Percentiles rank a stretch among this genome's conserved stretches.
These are phyloP conservation scores for Apophysomyces variabilis DNA, from an alignment of 371 early-diverging fungal species.

Conservation along the genomic window DNA sequence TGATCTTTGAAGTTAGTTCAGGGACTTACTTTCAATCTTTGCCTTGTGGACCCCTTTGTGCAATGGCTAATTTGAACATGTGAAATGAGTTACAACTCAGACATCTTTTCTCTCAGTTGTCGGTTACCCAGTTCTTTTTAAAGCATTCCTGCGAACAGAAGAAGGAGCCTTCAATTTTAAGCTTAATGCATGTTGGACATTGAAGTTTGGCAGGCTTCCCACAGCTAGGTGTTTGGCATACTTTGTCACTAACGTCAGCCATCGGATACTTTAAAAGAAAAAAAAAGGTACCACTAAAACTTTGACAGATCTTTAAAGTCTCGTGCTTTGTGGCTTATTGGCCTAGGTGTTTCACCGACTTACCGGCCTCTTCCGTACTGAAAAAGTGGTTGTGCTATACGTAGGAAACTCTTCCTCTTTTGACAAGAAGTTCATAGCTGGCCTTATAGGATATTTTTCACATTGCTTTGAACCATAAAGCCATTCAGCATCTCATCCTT, in stretches of 20 bases:
- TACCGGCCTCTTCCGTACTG: too few relatives aligned
- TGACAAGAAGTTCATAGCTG: too few relatives aligned
- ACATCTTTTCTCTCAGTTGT: neutral
- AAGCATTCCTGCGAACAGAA: slow-evolving; percentile 94
- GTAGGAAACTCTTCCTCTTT: too few relatives aligned
- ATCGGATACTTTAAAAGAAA: slow-evolving; percentile 6
- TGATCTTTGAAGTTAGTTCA: neutral
- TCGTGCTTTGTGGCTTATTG: too few relatives aligned
- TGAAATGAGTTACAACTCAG: slow-evolving; percentile 2
- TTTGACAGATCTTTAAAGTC: neutral
- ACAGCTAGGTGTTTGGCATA: slow-evolving; percentile 70
- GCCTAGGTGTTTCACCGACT: too few relatives aligned
- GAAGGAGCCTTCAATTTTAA: slow-evolving; percentile 71
- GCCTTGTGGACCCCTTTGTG: slow-evolving; percentile 64
- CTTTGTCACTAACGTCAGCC: slow-evolving; percentile 28
- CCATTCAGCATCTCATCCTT: too few relatives aligned
- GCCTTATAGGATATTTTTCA: too few relatives aligned
- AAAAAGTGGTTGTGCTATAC: too few relatives aligned
- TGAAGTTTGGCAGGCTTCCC: slow-evolving; percentile 79
- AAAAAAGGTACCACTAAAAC: neutral
- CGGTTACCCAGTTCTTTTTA: slow-evolving; percentile 74
- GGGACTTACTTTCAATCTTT: slow-evolving; percentile 38
- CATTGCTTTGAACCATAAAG: too few relatives aligned
- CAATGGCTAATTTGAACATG: slow-evolving; percentile 29
- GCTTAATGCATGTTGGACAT: slow-evolving; percentile 91